These are phyloP conservation scores for Zangia roseola DNA, from an alignment of 768 basidiomycete genomes.

Conservation along the genomic window DNA sequence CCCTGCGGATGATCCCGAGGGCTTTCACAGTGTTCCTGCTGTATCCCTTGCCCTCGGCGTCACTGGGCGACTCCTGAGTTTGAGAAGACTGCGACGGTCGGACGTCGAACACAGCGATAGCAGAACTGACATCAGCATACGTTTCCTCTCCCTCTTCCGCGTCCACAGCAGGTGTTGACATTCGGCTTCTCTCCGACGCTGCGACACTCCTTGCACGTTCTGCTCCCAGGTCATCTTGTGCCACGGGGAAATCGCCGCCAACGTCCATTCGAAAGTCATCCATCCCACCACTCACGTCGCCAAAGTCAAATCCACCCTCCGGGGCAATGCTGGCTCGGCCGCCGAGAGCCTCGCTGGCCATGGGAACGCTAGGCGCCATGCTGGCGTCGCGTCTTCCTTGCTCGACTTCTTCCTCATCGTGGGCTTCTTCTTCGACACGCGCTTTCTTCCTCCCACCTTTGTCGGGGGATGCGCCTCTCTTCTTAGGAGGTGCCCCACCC, in stretches of 20 bases:
- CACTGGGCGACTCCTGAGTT: conserved; percentile 41
- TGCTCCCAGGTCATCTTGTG: conserved; percentile 30
- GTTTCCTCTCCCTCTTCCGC: conserved; percentile 62
- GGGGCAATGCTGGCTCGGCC: conserved; percentile 53
- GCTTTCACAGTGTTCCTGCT: conserved; percentile 91
- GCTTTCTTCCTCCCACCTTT: conserved; percentile 58
- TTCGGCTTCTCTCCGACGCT: conserved; percentile 56
- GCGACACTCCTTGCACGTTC: conserved; percentile 48
- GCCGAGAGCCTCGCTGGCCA: conserved; percentile 56
- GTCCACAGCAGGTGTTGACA: conserved; percentile 68
- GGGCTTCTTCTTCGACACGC: conserved; percentile 49
- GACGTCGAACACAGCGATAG: conserved; percentile 79
- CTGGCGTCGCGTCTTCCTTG: conserved; percentile 67
- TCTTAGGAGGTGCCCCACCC: conserved; percentile 50
- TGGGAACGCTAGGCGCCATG: conserved; percentile 56
- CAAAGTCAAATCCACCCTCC: conserved; percentile 60
- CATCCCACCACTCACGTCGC: conserved; percentile 48
- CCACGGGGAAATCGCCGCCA: conserved; percentile 43
- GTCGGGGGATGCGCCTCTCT: conserved; percentile 57
- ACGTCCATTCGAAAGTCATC: conserved; percentile 78
- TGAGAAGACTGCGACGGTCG: conserved; percentile 55
- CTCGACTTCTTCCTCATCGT: conserved; percentile 62
- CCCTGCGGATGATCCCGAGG: conserved; percentile 67
- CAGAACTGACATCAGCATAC: conserved; percentile 70
- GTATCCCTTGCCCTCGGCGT: conserved; percentile 68